Percentiles rank a stretch among this genome's conserved stretches.
Evolutionary conservation across 2,329 filamentous ascomycete species (phyloP).

Genomic region (Monosporascus sp.): DNA sequence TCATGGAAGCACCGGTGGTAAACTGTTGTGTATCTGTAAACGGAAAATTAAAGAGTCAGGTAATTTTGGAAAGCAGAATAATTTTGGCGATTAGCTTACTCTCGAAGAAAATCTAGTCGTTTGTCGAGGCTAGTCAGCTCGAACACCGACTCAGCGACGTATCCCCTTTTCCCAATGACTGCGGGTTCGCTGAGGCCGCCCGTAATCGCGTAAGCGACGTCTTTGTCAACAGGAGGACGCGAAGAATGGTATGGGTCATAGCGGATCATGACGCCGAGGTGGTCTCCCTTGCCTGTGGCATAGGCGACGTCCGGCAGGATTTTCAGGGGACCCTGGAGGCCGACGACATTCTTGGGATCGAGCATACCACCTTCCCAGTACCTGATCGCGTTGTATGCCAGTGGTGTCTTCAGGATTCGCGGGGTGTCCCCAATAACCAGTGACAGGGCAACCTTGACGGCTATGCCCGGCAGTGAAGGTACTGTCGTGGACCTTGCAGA

Average conservation of each 20-base stretch:
- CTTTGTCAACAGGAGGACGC: not conserved
- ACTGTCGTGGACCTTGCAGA: not conserved
- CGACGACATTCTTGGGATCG: not conserved
- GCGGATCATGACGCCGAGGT: not conserved
- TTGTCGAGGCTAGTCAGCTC: not conserved
- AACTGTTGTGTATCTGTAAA: not conserved
- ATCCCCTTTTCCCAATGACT: not conserved
- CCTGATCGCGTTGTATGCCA: not conserved
- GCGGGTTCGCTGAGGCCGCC: not conserved
- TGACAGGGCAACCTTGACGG: not conserved
- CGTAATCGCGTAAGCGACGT: not conserved
- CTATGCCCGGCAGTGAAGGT: not conserved
- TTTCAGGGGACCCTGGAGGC: not conserved
- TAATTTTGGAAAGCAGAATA: not conserved
- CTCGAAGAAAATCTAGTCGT: not conserved
- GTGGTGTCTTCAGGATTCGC: not conserved
- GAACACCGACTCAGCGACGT: not conserved
- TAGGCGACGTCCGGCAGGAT: not conserved
- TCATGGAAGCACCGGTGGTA: not conserved
- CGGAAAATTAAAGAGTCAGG: not conserved
- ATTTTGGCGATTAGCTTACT: not conserved
- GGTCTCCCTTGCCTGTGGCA: not conserved
- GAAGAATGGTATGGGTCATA: not conserved
- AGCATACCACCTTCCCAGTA: not conserved
- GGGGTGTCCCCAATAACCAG: not conserved